Evolutionary conservation across 1,284 basidiomycete genomes (phyloP), one percentile per base, ranked within the genome.

Genomic region (Ganoderma boninense): DNA sequence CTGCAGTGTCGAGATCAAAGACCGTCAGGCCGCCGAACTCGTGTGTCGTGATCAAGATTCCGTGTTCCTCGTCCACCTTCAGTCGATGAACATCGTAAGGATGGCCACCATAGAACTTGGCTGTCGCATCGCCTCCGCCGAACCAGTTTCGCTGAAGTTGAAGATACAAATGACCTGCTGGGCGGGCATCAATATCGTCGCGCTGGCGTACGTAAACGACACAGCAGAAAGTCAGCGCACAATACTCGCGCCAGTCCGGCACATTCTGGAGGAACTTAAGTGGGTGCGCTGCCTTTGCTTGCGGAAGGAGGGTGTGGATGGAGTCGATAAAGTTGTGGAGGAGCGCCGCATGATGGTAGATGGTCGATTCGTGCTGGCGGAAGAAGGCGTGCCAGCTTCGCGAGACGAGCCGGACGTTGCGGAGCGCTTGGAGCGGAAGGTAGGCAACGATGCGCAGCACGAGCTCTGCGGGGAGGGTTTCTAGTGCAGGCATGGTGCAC

Each of bases 51-150:
- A 94, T 86, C 54, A 91, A 80, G 35, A 90, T 82, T 0, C 87
- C 87, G 3, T 80, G 82, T 44, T 82, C 80, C 76, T 92, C 88
- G 70, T 94, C 93, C 14, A 92, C 84, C 78, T 95, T 94, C 80
- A 94, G 88, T 6, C 92, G 87, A 80, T 94, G 92, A 0, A 92
- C 87, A 16, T 77, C 75, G 23, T 73, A 75, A 43, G 84, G 82
- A 3, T 83, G 75, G 8, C 71, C 68, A 7, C 78, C 75, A 65
- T 87, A 77, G 16, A 79, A 70, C 42, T 80, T 70, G 0, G 86
- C 86, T 1, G 83, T 80, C 0, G 81, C 85, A 49, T 81, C 79
- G 7, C 89, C 92, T 6, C 82, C 77, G 8, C 64, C 64, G 8
- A 59, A 6, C 92, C 92, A 93, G 62, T 85, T 87, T 26, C 78